Evolutionary conservation across 164 flowering plant genomes (phyloP).

Genomic region (Protea cynaroides): DNA sequence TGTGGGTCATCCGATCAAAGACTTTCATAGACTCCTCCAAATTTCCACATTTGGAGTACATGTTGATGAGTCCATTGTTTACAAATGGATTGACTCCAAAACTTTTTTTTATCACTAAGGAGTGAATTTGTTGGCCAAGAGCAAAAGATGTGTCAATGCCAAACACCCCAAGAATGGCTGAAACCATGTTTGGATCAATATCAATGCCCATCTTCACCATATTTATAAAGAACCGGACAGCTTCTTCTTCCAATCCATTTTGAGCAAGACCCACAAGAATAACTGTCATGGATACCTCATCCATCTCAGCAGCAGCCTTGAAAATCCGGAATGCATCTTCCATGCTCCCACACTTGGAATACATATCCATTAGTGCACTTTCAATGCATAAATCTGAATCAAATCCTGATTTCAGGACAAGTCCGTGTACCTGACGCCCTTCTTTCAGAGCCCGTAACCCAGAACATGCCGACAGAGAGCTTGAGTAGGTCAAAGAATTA

Average conservation of each 20-base stretch:
- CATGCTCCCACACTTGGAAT: constrained; percentile 66
- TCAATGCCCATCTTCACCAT: constrained; percentile 40
- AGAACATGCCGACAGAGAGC: constrained; percentile 62
- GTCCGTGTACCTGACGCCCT: constrained; percentile 74
- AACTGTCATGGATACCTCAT: constrained; percentile 73
- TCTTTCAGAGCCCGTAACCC: constrained; percentile 51
- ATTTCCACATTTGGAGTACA: constrained; percentile 88
- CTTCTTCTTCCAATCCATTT: constrained; percentile 77
- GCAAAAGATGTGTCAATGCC: constrained; percentile 50
- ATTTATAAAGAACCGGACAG: constrained; percentile 51
- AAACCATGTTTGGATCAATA: constrained; percentile 63
- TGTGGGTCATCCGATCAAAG: constrained; percentile 34
- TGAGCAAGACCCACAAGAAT: constrained; percentile 84
- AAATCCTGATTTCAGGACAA: constrained; percentile 54
- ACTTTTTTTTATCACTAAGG: constrained; percentile 54
- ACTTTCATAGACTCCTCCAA: constrained; percentile 54
- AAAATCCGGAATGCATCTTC: constrained; percentile 63
- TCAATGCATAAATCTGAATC: constrained; percentile 55
- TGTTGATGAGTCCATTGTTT: constrained; percentile 76
- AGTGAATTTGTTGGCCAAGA: constrained; percentile 76
- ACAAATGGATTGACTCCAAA: constrained; percentile 49
- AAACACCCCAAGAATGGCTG: constrained; percentile 79
- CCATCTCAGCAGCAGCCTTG: constrained; percentile 50
- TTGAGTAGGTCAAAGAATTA: constrained; percentile 58
- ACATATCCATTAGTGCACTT: constrained; percentile 91